Base-by-base conservation (phyloP, 2,329 filamentous ascomycete species). In the Juglanconis sp. region DNA sequence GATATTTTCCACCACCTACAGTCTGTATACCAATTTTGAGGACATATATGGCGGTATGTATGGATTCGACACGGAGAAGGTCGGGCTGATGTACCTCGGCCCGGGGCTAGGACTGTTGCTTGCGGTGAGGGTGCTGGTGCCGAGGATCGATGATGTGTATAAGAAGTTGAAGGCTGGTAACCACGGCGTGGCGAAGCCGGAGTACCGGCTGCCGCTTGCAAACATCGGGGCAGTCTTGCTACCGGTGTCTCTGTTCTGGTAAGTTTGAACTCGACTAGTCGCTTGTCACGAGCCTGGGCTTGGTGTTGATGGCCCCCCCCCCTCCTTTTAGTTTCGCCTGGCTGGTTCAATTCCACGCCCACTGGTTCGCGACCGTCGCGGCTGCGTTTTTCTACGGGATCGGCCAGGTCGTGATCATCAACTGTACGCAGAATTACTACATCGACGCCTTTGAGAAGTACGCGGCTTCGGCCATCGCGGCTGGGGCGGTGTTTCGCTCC, bases 391-490 rank as follows among this genome's bases (percentile, higher is more conserved):
- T 83, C n/a, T 78, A 85, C 59, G 79, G 80, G 0, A 68, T 77
- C 2, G 82, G 81, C 4, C 77, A 81, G 65, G 76, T 82, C 50
- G 73, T 79, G 5, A 73, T 77, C 1, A 84, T 84, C 64, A 78
- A 79, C 66, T 79, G 79, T 31, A 77, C 80, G 50, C 78, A 80
- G 59, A 80, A 79, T 0, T 84, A 85, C 60, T 74, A 82, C 3
- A 79, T 84, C 11, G 82, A 85, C 46, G 81, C 77, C 15, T 70
- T 70, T 36, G 64, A 65, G 35, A 62, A 65, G 32, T 72, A 67
- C 44, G 70, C 71, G 0, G 70, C 71, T 31, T 69, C 67, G 5
- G 70, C 67, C 0, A 76, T 82, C 56, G 81, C 81, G 0, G 81
- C 81, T 0, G 55, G 56, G 15, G 51, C 64, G 3, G 63, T 68